A percentile compares a stretch with the other conserved stretches of the same genome.
These are phyloP conservation scores for Wallacemonas collosoma DNA, from an alignment of 208 protist species.

Conservation along the genomic window DNA sequence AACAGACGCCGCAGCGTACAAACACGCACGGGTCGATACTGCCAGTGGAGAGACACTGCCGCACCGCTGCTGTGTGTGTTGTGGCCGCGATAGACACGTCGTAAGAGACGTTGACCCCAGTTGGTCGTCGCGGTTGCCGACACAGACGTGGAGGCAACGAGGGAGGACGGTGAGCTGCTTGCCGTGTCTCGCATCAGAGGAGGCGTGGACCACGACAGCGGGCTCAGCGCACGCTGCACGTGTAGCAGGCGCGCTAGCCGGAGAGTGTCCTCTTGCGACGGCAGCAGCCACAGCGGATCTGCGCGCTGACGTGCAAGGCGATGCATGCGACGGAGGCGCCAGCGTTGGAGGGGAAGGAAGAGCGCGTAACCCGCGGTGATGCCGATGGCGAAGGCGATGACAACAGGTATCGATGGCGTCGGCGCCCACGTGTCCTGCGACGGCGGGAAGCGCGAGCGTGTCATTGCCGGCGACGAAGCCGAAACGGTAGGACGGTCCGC, in stretches of 20 bases:
- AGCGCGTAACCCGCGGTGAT: neutral
- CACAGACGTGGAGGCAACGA: neutral
- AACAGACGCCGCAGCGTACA: no score
- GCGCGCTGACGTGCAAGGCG: constrained; percentile 21
- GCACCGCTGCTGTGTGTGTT: neutral
- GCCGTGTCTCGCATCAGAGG: neutral
- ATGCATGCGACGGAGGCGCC: neutral
- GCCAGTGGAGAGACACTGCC: neutral
- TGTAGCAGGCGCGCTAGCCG: neutral
- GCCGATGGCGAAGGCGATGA: neutral
- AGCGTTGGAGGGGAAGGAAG: neutral
- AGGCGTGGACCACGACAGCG: neutral
- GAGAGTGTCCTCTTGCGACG: constrained; percentile 6
- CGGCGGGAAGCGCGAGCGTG: neutral
- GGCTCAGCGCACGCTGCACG: neutral
- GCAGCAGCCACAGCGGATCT: constrained; percentile 38
- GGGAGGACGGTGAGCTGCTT: neutral
- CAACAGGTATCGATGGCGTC: neutral
- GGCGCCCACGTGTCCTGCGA: neutral
- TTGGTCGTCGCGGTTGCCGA: neutral
- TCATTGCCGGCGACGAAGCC: neutral
- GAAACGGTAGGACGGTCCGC: no score
- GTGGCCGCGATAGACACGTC: constrained; percentile 5
- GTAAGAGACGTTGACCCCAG: constrained; percentile 9
- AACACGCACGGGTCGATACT: no score